Evolutionary conservation across 495 filamentous ascomycete genomes (phyloP), one percentile per base, ranked within the genome.

Genomic region (Podospora conica): DNA sequence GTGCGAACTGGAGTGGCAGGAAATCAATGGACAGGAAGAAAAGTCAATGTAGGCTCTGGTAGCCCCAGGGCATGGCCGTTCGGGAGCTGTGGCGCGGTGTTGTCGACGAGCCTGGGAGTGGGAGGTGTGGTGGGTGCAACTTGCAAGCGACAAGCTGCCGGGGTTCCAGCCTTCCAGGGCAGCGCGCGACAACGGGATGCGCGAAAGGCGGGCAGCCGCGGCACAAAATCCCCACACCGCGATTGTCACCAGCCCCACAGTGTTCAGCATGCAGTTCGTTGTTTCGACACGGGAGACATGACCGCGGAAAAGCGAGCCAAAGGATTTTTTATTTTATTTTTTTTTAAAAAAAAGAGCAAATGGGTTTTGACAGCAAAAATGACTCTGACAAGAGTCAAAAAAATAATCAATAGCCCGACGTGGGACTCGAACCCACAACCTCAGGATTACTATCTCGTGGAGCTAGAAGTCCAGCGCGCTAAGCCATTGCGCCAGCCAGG

Each of bases 151-250:
- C 48, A 55, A 18, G 22, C n/a, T 24, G 23, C 48, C 23, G 11
- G 53, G 23, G n/a, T n/a, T n/a, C n/a, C n/a, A n/a, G n/a, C n/a
- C n/a, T 24, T 24, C 61, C 22, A 22, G 48, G 22, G 18, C 18
- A 31, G 29, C 31, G 28, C 59, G 22, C 59, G 28, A 61, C 28
- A 53, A 31, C 18, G 60, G 55, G 55, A 48, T 48, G 40, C 21
- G 21, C 58, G 33, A 21, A 29, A 59, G 59, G 63, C 54, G 64
- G 54, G 63, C 60, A 63, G 53, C 54, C 53, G 15, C 60, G 66
- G 66, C 66, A 63, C n/a, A 67, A 66, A 66, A 53, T 48, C 40
- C 11, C 40, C 40, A 31, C 29, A 48, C 18, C 40, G 40, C 40
- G 40, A 48, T 48, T n/a, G 18, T 48, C 40, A n/a, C 40, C 40